These are phyloP conservation scores for Microcyclospora tardicrescens DNA, from an alignment of 2,329 filamentous ascomycete species.

Conservation along the genomic window DNA sequence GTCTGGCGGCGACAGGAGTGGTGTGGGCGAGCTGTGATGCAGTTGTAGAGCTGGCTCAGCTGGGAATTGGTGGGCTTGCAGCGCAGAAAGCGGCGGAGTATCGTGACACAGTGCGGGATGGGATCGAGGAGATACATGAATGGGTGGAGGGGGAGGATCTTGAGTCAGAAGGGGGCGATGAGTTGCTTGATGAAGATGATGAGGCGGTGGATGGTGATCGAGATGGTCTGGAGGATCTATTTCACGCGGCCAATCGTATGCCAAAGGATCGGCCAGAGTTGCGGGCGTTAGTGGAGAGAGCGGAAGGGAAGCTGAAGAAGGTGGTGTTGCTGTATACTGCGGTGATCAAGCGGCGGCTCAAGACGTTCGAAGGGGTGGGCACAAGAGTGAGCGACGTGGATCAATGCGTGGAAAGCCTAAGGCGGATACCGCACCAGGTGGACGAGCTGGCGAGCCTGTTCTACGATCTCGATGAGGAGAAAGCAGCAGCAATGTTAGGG, in stretches of 20 bases:
- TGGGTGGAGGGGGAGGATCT: conserved; percentile 58
- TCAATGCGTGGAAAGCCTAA: conserved; percentile 42
- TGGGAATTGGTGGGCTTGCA: conserved; percentile 59
- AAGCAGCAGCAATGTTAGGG: conserved; percentile 47
- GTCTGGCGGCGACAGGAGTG: conserved; percentile 55
- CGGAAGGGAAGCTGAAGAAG: conserved; percentile 53
- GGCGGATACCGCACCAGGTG: conserved; percentile 51
- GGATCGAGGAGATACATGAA: conserved; percentile 72
- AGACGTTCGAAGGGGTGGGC: conserved; percentile 19
- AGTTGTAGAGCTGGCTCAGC: conserved; percentile 47
- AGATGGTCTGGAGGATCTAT: conserved; percentile 54
- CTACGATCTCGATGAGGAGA: conserved; percentile 51
- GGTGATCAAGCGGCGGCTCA: conserved; percentile 55
- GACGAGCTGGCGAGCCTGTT: conserved; percentile 60
- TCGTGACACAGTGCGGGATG: conserved; percentile 64
- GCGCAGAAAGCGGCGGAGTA: conserved; percentile 61
- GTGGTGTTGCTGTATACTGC: conserved; percentile 57
- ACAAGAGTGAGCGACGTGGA: conserved; percentile 33
- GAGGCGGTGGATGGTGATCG: conserved; percentile 26
- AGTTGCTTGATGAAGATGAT: conserved; percentile 26
- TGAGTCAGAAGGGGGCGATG: conserved; percentile 26
- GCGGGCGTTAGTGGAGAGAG: conserved; percentile 50
- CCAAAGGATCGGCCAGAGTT: conserved; percentile 53
- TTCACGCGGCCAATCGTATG: conserved; percentile 49
- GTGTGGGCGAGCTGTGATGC: conserved; percentile 77